Evolutionary conservation across 176 grass and related monocot species (phyloP).

Genomic region (Luzula sylvatica): DNA sequence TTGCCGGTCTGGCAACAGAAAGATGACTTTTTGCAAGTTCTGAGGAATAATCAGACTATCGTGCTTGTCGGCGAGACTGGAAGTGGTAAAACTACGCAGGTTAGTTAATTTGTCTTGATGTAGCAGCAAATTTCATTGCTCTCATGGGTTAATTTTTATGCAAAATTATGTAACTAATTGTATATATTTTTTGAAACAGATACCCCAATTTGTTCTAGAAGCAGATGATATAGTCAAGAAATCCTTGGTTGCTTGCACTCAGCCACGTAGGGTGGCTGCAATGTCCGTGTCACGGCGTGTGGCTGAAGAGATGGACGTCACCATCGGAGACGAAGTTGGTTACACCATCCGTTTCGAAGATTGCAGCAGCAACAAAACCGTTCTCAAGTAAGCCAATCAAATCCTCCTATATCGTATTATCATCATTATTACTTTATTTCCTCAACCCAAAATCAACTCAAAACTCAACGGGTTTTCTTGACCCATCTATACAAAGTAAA

Average conservation of each 20-base stretch:
- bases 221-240: conserved; percentile 51
- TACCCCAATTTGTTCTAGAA: conserved; percentile 94
- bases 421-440: conserved; percentile 29
- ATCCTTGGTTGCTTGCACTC: conserved; percentile 82
- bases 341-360: conserved; percentile 98
- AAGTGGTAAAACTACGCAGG: conserved; percentile 99
- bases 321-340: conserved; percentile 92
- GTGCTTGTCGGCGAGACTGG: conserved; percentile 93
- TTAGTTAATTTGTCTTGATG: conserved; percentile 14
- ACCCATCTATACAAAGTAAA: no score
- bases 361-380: conserved; percentile 92
- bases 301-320: conserved; percentile 97
- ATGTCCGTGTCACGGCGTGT: conserved; percentile 96
- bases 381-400: conserved; percentile 78
- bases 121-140: background rate
- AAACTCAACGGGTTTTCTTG: background rate
- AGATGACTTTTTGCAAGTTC: conserved; percentile 61
- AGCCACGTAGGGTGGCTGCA: conserved; percentile 75
- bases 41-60: conserved; percentile 68
- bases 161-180: background rate
- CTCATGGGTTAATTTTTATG: background rate
- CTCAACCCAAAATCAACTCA: background rate
- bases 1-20: conserved; percentile 99
- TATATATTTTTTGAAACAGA: conserved; percentile 35
- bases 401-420: conserved; percentile 10